These are phyloP conservation scores for Pseudocercospora fijiensis DNA, from an alignment of 2,329 filamentous ascomycete species.

Conservation along the genomic window DNA sequence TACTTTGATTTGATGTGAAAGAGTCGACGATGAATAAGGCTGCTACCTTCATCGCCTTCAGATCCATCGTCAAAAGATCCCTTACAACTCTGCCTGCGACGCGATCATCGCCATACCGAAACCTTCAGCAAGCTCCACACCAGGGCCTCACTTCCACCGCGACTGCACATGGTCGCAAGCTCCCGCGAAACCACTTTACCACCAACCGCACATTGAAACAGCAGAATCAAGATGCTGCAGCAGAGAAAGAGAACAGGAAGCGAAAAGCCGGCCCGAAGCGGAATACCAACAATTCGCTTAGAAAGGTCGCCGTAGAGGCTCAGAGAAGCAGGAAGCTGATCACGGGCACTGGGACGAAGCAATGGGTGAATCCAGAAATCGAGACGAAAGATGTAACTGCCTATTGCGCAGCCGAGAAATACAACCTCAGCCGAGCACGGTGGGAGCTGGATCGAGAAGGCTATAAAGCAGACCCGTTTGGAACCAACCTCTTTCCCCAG, in stretches of 20 bases:
- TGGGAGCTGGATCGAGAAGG: conserved; percentile 59
- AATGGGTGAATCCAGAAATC: conserved; percentile 49
- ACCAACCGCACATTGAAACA: conserved; percentile 23
- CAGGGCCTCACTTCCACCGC: conserved; percentile 26
- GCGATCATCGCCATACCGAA: conserved; percentile 22
- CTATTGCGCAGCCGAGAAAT: conserved; percentile 67
- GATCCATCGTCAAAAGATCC: conserved; percentile 28
- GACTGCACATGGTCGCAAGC: conserved; percentile 20
- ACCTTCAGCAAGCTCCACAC: conserved; percentile 19
- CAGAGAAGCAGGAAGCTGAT: conserved; percentile 60
- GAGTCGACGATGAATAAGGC: conserved; percentile 12
- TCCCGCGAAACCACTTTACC: conserved; percentile 32
- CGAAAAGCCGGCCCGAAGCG: conserved; percentile 51
- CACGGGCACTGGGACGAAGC: conserved; percentile 46
- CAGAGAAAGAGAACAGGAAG: conserved; percentile 33
- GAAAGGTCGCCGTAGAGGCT: conserved; percentile 76
- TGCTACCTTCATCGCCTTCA: conserved; percentile 36
- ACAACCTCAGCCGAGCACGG: conserved; percentile 59
- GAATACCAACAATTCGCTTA: conserved; percentile 69
- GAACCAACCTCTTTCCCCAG: conserved; percentile 63
- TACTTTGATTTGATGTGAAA: neutral
- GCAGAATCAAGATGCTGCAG: conserved; percentile 18
- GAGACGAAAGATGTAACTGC: conserved; percentile 58
- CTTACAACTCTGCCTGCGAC: conserved; percentile 27
- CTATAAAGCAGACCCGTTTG: conserved; percentile 62